These are phyloP conservation scores for Fragaria vesca DNA, from an alignment of 306 rosid genomes.

Conservation along the genomic window DNA sequence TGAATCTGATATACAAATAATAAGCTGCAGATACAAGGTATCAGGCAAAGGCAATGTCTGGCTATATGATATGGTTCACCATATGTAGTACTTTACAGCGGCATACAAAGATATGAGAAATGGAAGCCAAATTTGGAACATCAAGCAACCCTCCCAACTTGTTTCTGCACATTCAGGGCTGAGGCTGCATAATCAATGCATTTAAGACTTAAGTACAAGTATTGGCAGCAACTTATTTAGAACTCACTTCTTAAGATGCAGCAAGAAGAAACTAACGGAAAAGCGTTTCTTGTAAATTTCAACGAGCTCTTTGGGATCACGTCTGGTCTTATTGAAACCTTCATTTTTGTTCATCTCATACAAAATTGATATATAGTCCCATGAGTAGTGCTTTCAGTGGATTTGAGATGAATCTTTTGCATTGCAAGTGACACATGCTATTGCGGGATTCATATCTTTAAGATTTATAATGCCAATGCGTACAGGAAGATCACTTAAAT, in stretches of 20 bases:
- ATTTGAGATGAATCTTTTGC: not conserved
- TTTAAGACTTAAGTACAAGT: not conserved
- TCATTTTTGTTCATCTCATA: slow-evolving; percentile 25
- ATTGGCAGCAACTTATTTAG: not conserved
- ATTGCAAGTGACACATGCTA: not conserved
- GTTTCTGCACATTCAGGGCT: not conserved
- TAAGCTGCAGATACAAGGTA: not conserved
- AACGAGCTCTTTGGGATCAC: slow-evolving; percentile 56
- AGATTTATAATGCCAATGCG: not conserved
- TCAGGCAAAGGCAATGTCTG: not conserved
- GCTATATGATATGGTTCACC: not conserved
- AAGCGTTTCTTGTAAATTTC: slow-evolving; percentile 63
- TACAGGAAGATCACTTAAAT: not conserved
- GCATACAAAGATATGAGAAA: not conserved
- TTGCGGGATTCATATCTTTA: not conserved
- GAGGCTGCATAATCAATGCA: slow-evolving; percentile 9
- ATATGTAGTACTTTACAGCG: not conserved
- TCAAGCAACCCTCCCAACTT: not conserved
- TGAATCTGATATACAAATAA: not conserved
- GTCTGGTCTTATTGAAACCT: slow-evolving; percentile 57
- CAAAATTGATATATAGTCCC: not conserved
- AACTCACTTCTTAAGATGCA: not conserved
- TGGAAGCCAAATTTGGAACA: not conserved
- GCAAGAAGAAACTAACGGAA: slow-evolving; percentile 22
- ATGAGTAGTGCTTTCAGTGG: not conserved